Percentiles rank a stretch among this genome's conserved stretches.
Evolutionary conservation across 164 flowering plant species (phyloP).

Genomic region (Amborella trichopoda): DNA sequence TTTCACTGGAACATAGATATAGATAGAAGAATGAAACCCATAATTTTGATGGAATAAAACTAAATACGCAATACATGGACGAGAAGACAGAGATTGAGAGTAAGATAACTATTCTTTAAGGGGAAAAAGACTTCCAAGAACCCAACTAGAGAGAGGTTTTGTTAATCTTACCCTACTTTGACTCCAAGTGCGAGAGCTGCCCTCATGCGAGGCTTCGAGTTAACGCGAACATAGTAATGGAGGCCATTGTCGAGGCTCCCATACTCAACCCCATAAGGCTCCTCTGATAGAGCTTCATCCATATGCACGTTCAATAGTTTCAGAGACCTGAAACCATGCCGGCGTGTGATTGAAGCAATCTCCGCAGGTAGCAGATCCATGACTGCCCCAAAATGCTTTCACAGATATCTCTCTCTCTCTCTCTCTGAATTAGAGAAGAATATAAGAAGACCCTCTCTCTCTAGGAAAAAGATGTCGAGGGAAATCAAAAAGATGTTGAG

Average conservation of each 20-base stretch:
- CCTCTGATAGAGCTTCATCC: constrained; percentile 37
- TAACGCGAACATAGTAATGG: constrained; percentile 65
- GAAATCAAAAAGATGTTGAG: too few species aligned
- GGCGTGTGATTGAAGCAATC: constrained; percentile 26
- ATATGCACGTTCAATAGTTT: constrained; percentile 49
- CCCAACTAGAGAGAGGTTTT: too few species aligned
- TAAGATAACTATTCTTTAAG: too few species aligned
- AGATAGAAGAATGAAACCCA: too few species aligned
- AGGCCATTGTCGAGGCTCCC: constrained; percentile 84
- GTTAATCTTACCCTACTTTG: constrained; percentile 66
- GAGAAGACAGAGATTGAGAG: too few species aligned
- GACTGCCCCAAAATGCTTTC: constrained; percentile 2
- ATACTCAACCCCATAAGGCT: constrained; percentile 56
- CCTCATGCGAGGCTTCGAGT: constrained; percentile 84
- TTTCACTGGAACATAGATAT: too few species aligned
- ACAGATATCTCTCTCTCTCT: constrained; percentile 1
- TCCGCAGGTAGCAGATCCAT: constrained; percentile 89
- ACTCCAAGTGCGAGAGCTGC: constrained; percentile 95
- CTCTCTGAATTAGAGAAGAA: too few species aligned
- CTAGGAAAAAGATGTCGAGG: background rate
- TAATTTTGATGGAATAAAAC: too few species aligned
- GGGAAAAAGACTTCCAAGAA: too few species aligned
- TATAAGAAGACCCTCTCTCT: too few species aligned
- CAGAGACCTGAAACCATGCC: constrained; percentile 73
- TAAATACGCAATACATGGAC: too few species aligned